phyloP scores from a whole-genome alignment of 2,329 filamentous ascomycete genomes.

The Microcyclospora tardicrescens region DNA sequence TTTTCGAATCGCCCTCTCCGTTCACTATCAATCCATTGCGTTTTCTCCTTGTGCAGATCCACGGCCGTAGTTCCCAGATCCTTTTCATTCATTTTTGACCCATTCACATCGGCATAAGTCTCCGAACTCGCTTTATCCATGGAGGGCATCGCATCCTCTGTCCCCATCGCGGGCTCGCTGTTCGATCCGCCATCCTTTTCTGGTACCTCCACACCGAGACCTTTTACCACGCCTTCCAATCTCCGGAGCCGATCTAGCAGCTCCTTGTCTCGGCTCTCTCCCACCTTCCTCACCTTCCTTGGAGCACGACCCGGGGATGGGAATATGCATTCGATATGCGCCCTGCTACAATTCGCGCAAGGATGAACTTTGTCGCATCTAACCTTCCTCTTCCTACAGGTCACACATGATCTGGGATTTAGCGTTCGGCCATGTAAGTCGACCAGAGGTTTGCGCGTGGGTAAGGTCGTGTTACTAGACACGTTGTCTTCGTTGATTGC shows the following conservation, averaged over 20 bases:
- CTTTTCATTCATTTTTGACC: not conserved
- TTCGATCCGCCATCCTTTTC: slow-evolving; percentile 11
- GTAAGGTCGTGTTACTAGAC: too few relatives aligned
- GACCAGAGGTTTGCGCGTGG: slow-evolving; percentile 6
- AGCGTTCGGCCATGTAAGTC: slow-evolving; percentile 22
- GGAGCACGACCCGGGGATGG: slow-evolving; percentile 62
- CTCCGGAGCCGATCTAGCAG: slow-evolving; percentile 59
- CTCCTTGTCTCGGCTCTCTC: slow-evolving; percentile 46
- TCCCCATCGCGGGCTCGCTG: not conserved
- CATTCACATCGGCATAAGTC: not conserved
- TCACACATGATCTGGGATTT: slow-evolving; percentile 36
- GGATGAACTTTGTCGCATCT: slow-evolving; percentile 68
- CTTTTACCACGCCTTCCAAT: slow-evolving; percentile 61
- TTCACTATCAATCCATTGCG: slow-evolving; percentile 15
- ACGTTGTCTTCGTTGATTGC: too few relatives aligned
- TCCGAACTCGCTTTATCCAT: not conserved
- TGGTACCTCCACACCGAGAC: slow-evolving; percentile 35
- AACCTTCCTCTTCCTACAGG: slow-evolving; percentile 50
- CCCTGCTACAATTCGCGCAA: slow-evolving; percentile 61
- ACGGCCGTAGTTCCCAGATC: not conserved
- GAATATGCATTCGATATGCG: slow-evolving; percentile 59
- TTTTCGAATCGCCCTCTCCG: slow-evolving; percentile 20
- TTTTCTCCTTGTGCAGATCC: slow-evolving; percentile 5
- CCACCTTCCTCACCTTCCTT: slow-evolving; percentile 53
- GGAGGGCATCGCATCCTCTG: not conserved